These are phyloP conservation scores for Poa pratensis DNA, from an alignment of 176 grass and related monocot species.

Conservation along the genomic window DNA sequence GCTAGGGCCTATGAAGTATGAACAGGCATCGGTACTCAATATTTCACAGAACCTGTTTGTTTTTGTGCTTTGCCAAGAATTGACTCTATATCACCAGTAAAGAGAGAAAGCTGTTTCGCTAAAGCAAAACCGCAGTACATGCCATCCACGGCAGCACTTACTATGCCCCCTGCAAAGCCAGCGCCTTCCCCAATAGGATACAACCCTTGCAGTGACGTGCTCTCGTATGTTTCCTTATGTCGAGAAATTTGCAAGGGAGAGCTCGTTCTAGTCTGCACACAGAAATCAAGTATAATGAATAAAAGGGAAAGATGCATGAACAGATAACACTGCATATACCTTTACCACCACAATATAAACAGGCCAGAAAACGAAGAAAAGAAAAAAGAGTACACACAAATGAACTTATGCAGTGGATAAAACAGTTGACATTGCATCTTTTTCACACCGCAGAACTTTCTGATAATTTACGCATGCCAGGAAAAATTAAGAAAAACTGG, in stretches of 20 bases:
- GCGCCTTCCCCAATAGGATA: slow-evolving; percentile 95
- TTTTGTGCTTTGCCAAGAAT: slow-evolving; percentile 77
- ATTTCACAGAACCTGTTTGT: slow-evolving; percentile 83
- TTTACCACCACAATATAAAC: slow-evolving; percentile 14
- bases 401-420: not conserved
- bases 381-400: not conserved
- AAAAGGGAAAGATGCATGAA: not conserved
- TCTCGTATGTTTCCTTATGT: slow-evolving; percentile 68
- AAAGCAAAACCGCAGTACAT: slow-evolving; percentile 93
- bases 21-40: slow-evolving; percentile 47
- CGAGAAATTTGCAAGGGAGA: slow-evolving; percentile 87
- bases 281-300: slow-evolving; percentile 18
- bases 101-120: slow-evolving; percentile 85
- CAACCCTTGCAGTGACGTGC: slow-evolving; percentile 71
- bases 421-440: not conserved
- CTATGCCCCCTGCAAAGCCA: slow-evolving; percentile 90
- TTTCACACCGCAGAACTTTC: not conserved
- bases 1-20: not conserved
- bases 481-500: not conserved
- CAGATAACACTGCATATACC: not conserved
- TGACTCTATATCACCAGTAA: slow-evolving; percentile 65
- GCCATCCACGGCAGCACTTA: slow-evolving; percentile 95
- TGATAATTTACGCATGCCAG: not conserved
- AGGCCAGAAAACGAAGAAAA: not conserved
- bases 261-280: slow-evolving; percentile 88